Conservation (phyloP, 2,329 filamentous ascomycete genomes). For the Periconia digitata region DNA sequence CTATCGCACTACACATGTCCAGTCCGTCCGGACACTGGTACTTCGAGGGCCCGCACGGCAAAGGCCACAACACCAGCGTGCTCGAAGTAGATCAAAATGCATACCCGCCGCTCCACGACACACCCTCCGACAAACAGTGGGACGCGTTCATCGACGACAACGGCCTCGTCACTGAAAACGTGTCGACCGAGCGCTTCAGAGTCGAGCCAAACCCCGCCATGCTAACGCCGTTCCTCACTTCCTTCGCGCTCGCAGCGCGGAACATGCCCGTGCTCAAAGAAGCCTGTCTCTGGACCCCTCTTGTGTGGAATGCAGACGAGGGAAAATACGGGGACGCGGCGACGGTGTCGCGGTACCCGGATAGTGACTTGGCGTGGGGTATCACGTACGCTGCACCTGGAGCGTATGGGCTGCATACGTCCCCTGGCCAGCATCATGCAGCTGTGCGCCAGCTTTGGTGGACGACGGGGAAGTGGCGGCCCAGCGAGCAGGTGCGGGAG, state of each 20-base stretch:
- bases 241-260: slow-evolving; percentile 1
- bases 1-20: slow-evolving; percentile 3
- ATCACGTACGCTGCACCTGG: slow-evolving; percentile 3
- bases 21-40: slow-evolving; percentile 6
- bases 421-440: slow-evolving; percentile 3
- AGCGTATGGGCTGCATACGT: neutral
- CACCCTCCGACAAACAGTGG: slow-evolving; percentile 1
- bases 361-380: slow-evolving; percentile 1
- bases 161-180: neutral
- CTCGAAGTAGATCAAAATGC: slow-evolving; percentile 5
- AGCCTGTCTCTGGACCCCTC: slow-evolving; percentile 1
- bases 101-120: slow-evolving; percentile 11
- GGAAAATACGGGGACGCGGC: too few species aligned
- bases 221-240: slow-evolving; percentile 1
- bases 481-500: neutral
- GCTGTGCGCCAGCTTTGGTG: slow-evolving; percentile 7
- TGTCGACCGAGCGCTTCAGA: neutral
- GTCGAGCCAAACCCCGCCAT: neutral
- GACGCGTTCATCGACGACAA: neutral
- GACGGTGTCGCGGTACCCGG: too few species aligned
- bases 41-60: neutral
- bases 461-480: slow-evolving; percentile 8
- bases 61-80: neutral
- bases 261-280: slow-evolving; percentile 2
- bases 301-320: too few species aligned